Base-by-base conservation (phyloP, 1,284 basidiomycete species). In the Ganoderma sinense region DNA sequence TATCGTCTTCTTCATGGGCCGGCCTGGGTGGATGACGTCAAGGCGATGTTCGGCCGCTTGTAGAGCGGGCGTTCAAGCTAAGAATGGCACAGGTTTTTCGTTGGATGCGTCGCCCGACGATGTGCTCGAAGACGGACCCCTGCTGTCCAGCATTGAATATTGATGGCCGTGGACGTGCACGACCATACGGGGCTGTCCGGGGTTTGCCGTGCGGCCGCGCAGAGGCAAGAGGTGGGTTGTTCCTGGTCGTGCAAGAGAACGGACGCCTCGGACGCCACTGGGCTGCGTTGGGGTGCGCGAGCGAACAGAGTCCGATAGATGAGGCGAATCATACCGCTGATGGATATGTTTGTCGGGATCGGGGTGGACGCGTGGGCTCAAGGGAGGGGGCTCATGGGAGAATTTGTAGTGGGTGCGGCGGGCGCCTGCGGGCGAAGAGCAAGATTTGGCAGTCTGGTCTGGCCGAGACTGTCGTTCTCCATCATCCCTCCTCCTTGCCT, bases 391-490 rank as follows among this genome's bases (percentile, higher is more conserved):
- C 26, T 29, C 61, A 64, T 69, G 71, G 67, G 67, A 71, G 65
- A 58, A 69, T 62, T 66, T 63, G 59, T 56, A 56, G 63, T 58
- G 53, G 61, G 23, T 39, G 55, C 51, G 62, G 31, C 33, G 56
- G 71, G 71, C 71, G 71, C 68, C 66, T 74, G 63, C 48, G 48
- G 48, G 23, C 23, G 48, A 53, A 53, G 48, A 53, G 48, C 48
- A 53, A 53, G 48, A 53, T 53, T 53, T 53, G 11, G 67, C 66
- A 71, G 72, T 70, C 75, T 76, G 72, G 75, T 74, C 74, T 70
- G 72, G 74, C 70, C 75, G 71, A 73, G 75, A 68, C 75, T 75
- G 65, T 67, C 64, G 67, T 58, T 61, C 69, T 67, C 65, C 72
- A 73, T 71, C 69, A 69, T 55, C 63, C 63, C 56, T 62, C 62